Percentiles rank a stretch among this genome's conserved stretches.
Evolutionary conservation across 306 rosid genomes (phyloP).

Genomic region (Vigna unguiculata): DNA sequence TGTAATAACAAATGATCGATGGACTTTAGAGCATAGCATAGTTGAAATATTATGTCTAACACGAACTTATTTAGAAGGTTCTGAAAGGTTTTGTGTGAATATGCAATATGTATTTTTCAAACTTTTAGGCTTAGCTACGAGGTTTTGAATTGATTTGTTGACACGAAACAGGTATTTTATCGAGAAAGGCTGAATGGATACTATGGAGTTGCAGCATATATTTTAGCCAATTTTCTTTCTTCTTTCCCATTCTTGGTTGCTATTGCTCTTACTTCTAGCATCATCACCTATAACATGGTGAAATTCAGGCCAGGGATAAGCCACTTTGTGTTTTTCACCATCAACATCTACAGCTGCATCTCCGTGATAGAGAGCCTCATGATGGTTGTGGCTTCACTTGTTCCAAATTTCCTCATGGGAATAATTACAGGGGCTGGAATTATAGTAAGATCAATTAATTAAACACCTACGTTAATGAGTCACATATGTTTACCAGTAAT

Average conservation of each 20-base stretch:
- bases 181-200: slow-evolving; percentile 87
- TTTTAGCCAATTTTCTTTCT: slow-evolving; percentile 84
- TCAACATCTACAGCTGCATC: slow-evolving; percentile 74
- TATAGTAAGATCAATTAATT: slow-evolving; percentile 65
- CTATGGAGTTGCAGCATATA: slow-evolving; percentile 88
- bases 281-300: slow-evolving; percentile 84
- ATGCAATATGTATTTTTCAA: too few species aligned
- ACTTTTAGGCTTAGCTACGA: too few species aligned
- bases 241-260: slow-evolving; percentile 93
- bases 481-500: not conserved
- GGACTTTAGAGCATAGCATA: too few species aligned
- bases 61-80: too few species aligned
- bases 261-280: slow-evolving; percentile 64
- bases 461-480: not conserved
- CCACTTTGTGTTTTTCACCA: slow-evolving; percentile 70
- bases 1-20: too few species aligned
- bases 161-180: slow-evolving; percentile 71
- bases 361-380: slow-evolving; percentile 94
- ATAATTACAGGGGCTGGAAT: slow-evolving; percentile 93
- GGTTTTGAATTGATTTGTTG: too few species aligned
- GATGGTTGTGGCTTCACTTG: slow-evolving; percentile 98
- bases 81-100: too few species aligned
- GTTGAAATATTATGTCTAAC: too few species aligned
- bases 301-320: slow-evolving; percentile 72
- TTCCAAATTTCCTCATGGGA: slow-evolving; percentile 98